Evolutionary conservation across 2,329 filamentous ascomycete genomes (phyloP).

Genomic region (Colletotrichum sp.): DNA sequence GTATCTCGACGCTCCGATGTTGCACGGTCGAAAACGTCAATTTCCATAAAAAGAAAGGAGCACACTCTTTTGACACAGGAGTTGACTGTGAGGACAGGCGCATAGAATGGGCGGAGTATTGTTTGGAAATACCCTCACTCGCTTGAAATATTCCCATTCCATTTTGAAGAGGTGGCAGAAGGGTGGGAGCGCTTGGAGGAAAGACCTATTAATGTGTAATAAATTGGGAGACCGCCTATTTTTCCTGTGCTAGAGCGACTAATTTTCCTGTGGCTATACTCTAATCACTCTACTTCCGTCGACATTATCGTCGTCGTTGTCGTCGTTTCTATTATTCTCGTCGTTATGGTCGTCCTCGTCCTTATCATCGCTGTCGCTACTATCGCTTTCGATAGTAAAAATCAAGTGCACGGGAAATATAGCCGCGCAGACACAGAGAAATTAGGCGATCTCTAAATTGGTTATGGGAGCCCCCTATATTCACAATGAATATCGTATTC

Average conservation of each 20-base stretch:
- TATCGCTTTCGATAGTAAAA: no score
- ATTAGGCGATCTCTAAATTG: neutral
- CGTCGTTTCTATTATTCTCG: no score
- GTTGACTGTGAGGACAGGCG: neutral
- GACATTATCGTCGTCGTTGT: no score
- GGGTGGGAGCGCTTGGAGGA: neutral
- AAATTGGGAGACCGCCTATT: neutral
- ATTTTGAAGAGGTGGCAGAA: neutral
- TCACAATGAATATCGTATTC: neutral
- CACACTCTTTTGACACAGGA: neutral
- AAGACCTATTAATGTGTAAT: neutral
- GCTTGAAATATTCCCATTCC: neutral
- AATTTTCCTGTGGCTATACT: no score
- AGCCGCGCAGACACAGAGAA: no score
- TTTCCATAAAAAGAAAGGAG: neutral
- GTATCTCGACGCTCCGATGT: neutral
- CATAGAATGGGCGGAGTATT: neutral
- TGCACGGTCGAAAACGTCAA: neutral
- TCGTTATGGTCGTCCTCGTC: no score
- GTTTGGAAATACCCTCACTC: conserved; percentile 6
- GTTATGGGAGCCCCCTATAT: neutral
- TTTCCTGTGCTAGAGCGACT: no score
- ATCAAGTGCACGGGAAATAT: no score
- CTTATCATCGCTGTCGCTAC: no score
- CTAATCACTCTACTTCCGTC: no score